A percentile compares a stretch with the other conserved stretches of the same genome.
Evolutionary conservation across 1,139 yeast species (phyloP).

Genomic region (Chernovozyma aurita): DNA sequence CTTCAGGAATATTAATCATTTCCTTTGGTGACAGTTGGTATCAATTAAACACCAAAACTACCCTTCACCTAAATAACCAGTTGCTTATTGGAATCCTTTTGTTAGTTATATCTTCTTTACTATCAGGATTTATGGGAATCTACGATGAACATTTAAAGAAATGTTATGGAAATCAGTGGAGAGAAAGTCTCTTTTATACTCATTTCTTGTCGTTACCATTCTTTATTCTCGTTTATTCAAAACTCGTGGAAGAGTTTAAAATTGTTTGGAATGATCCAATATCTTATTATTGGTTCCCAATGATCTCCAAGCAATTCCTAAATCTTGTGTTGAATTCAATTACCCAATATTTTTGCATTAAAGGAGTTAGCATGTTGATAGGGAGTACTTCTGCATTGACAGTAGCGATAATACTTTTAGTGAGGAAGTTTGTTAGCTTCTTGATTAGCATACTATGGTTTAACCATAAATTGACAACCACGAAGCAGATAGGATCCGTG

Average conservation of each 20-base stretch:
- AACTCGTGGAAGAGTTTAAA: conserved; percentile 13
- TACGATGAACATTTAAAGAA: conserved; percentile 48
- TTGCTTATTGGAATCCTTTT: conserved; percentile 42
- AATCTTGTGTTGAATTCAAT: conserved; percentile 41
- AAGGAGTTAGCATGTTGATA: conserved; percentile 63
- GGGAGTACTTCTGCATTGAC: conserved; percentile 57
- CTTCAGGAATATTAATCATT: conserved; percentile 46
- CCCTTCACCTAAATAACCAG: not conserved
- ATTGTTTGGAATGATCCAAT: conserved; percentile 10
- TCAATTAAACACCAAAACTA: not conserved
- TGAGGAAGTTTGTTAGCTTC: conserved; percentile 59
- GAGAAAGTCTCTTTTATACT: conserved; percentile 57
- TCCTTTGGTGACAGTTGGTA: conserved; percentile 1
- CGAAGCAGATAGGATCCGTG: conserved; percentile 42
- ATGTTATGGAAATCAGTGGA: conserved; percentile 57
- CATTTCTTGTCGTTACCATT: conserved; percentile 58
- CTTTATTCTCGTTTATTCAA: conserved; percentile 32
- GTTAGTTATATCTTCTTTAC: conserved; percentile 41
- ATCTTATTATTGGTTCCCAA: conserved; percentile 1
- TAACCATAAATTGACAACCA: conserved; percentile 37
- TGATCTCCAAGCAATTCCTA: conserved; percentile 15
- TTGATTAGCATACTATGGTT: conserved; percentile 47
- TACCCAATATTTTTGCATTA: conserved; percentile 62
- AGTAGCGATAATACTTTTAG: conserved; percentile 53
- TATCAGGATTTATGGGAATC: conserved; percentile 53